Percentiles rank a stretch among this genome's conserved stretches.
Conservation (phyloP, 2,329 filamentous ascomycete genomes). For the Lachnellula cervina region DNA sequence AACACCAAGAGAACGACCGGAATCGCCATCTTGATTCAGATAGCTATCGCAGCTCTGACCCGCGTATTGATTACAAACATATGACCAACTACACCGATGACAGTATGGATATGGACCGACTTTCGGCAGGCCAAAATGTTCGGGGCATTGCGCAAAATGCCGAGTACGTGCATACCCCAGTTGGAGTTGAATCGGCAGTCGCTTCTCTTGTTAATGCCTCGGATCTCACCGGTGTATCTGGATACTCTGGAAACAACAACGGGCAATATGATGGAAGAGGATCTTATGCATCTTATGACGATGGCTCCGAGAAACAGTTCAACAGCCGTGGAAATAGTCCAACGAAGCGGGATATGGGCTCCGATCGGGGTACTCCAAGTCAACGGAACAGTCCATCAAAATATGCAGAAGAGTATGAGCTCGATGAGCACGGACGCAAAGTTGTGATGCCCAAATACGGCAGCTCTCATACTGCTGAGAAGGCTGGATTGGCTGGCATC, state of each 20-base stretch:
- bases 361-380: slow-evolving; percentile 19
- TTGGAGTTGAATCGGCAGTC: slow-evolving; percentile 81
- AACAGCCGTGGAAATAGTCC: slow-evolving; percentile 39
- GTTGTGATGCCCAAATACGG: slow-evolving; percentile 29
- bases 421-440: slow-evolving; percentile 32
- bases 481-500: slow-evolving; percentile 22
- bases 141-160: slow-evolving; percentile 68
- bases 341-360: slow-evolving; percentile 32
- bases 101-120: slow-evolving; percentile 52
- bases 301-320: slow-evolving; percentile 31
- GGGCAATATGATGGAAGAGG: slow-evolving; percentile 26
- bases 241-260: slow-evolving; percentile 40
- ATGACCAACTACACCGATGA: slow-evolving; percentile 52
- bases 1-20: slow-evolving; percentile 31
- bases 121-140: slow-evolving; percentile 64
- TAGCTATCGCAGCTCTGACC: slow-evolving; percentile 54
- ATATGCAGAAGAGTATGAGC: slow-evolving; percentile 29
- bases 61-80: slow-evolving; percentile 50
- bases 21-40: slow-evolving; percentile 50
- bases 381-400: slow-evolving; percentile 25
- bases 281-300: slow-evolving; percentile 32
- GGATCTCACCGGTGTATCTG: slow-evolving; percentile 58
- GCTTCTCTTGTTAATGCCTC: slow-evolving; percentile 82
- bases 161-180: slow-evolving; percentile 65
- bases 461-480: slow-evolving; percentile 22